Evolutionary conservation across 129 eudicot genomes (phyloP), one percentile per base, ranked within the genome.

Genomic region (Sambucus nigra): DNA sequence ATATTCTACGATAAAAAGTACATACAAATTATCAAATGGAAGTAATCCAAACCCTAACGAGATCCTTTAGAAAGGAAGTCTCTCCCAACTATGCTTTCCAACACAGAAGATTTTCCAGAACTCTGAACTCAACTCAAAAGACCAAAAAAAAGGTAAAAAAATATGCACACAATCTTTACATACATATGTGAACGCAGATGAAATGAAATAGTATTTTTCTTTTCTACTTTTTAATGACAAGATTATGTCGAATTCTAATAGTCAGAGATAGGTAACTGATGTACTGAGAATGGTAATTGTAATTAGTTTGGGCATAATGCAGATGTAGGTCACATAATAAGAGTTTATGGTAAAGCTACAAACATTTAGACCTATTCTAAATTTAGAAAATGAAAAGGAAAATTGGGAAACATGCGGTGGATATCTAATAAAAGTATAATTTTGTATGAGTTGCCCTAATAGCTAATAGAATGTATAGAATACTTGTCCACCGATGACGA

Each of bases 401-500:
- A 35, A 35, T 35, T 7, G 8, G 13, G 8, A 12, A 12, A 12
- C 35, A 3, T 35, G 38, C 38, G 9, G 38, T 31, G 38, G 9
- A 31, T 15, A 18, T 42, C 48, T 42, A 42, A 16, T 13, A 42
- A 8, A 35, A 8, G 42, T 15, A 12, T 12, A 15, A 12, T 42
- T 7, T 42, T 42, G 19, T 42, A n/a, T n/a, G n/a, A n/a, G n/a
- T n/a, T n/a, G n/a, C n/a, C 18, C n/a, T 3, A 47, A 15, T 2
- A 26, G 9, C 21, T 27, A 19, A 50, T 8, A 16, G 26, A 13
- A 20, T 46, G 49, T 35, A 21, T 45, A 4, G 32, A 40, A 19
- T 19, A 86, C 95, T 93, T 87, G 96, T 42, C 96, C 96, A 32
- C 96, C 96, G 54, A 87, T 89, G 23, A 87, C 96, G 56, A 83